Percentiles rank a stretch among this genome's conserved stretches.
phyloP scores from a whole-genome alignment of 768 basidiomycete species.

The Auricularia auricula-judae region DNA sequence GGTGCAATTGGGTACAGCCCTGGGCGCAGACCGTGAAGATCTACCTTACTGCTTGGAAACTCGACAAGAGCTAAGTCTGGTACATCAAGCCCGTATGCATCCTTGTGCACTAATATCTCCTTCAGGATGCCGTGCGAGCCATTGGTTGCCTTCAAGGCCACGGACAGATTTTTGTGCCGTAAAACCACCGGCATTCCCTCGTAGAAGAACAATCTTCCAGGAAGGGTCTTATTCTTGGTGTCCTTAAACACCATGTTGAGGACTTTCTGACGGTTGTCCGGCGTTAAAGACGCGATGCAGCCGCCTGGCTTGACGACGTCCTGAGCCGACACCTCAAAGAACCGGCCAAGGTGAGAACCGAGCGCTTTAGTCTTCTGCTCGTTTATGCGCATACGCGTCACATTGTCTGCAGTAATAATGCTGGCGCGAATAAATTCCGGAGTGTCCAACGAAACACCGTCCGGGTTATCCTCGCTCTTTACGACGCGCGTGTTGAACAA shows the following conservation, averaged over 20 bases:
- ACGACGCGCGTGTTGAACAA: conserved; percentile 20
- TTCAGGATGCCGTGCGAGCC: not conserved
- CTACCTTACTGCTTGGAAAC: not conserved
- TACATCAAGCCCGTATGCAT: not conserved
- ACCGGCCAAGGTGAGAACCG: too few species aligned
- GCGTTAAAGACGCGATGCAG: too few species aligned
- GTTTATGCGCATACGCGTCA: too few species aligned
- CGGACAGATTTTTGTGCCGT: not conserved
- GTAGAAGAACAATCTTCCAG: not conserved
- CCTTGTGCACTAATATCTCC: not conserved
- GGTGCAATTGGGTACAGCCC: not conserved
- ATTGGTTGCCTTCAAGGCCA: not conserved
- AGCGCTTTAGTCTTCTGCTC: too few species aligned
- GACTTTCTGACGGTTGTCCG: too few species aligned
- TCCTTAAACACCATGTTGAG: not conserved
- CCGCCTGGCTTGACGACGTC: too few species aligned
- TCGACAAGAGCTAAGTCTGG: not conserved
- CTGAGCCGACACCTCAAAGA: too few species aligned
- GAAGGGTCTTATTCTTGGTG: not conserved
- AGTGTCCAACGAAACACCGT: too few species aligned
- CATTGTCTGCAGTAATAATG: too few species aligned
- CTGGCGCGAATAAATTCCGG: too few species aligned
- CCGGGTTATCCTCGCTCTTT: not conserved
- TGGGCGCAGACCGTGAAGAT: not conserved
- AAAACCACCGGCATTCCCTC: not conserved